phyloP scores from a whole-genome alignment of 495 filamentous ascomycete genomes.

The Pyronema omphalodes region DNA sequence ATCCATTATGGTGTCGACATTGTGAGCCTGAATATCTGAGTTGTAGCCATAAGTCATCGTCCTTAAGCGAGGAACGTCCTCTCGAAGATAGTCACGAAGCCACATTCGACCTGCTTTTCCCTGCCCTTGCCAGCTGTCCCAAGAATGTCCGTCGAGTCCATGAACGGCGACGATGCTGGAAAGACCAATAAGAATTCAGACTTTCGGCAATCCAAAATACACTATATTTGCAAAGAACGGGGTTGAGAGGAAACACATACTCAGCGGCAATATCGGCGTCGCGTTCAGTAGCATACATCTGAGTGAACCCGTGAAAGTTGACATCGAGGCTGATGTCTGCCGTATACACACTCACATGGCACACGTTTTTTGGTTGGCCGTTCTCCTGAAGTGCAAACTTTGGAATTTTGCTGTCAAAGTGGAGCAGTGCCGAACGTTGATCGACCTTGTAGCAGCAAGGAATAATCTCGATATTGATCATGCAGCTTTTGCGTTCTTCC shows the following conservation, averaged over 20 bases:
- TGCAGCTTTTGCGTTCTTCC: background rate
- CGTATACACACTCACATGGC: background rate
- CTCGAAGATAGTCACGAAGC: conserved; percentile 7
- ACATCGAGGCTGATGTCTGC: conserved; percentile 1
- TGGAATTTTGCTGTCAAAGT: background rate
- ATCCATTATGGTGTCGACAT: conserved; percentile 2
- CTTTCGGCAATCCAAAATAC: too few species aligned
- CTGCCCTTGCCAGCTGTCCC: conserved; percentile 1
- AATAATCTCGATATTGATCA: background rate
- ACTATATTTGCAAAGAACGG: too few species aligned
- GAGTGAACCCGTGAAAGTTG: conserved; percentile 9
- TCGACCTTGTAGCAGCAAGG: background rate
- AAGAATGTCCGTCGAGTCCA: conserved; percentile 5
- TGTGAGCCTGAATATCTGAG: conserved; percentile 1
- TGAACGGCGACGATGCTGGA: conserved; percentile 6
- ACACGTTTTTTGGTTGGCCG: background rate
- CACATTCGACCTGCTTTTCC: background rate
- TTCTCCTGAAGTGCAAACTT: background rate
- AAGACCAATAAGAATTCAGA: background rate
- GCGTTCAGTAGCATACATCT: conserved; percentile 4
- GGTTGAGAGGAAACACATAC: too few species aligned
- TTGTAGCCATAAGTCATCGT: conserved; percentile 8
- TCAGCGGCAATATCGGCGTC: conserved; percentile 5
- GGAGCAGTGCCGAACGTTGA: background rate
- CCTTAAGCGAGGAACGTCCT: conserved; percentile 5